Evolutionary conservation across 1,139 yeast species (phyloP), one percentile per base, ranked within the genome.

Genomic region (Blastobotrys persicus): DNA sequence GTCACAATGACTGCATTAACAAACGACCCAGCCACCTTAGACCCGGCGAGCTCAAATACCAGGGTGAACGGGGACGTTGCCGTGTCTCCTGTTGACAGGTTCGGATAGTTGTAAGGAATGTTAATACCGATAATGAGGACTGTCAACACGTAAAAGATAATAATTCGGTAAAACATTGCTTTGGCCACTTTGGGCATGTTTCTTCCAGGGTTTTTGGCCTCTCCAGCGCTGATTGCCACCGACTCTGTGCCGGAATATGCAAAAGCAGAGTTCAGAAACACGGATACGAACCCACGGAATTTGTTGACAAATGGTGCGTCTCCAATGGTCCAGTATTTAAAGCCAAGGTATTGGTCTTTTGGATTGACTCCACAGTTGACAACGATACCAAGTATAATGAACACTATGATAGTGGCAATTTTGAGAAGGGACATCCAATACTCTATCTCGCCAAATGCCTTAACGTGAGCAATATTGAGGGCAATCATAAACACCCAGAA

Each of bases 201-300:
- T 55, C 75, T 71, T 2, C 73, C 65, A 1, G 88, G 88, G 59
- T 79, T 79, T 52, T 71, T 70, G 31, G 82, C 76, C 64, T 82
- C 87, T 20, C 84, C 88, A 4, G 84, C 83, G 3, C 87, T 80
- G 53, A 82, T 72, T 13, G 84, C 77, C 46, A 82, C 75, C 7
- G 80, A 72, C 62, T 82, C 88, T 1, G 82, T 76, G 42, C 88
- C 88, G 55, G 86, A 86, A 59, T 76, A 80, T 5, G 86, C 83
- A 64, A 80, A 82, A 28, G 84, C 73, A 2, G 88, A 84, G 14
- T 83, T 77, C 32, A 81, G 74, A 61, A 76, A 74, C 6, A 74
- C 76, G 2, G 76, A 66, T 40, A 76, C 73, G 43, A 76, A 74
- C 19, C 79, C 79, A 47, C 68, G 70, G 62, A 75, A 78, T 0